Evolutionary conservation across 2,329 filamentous ascomycete genomes (phyloP), one percentile per base, ranked within the genome.

Genomic region (Coniochaeta sp.): DNA sequence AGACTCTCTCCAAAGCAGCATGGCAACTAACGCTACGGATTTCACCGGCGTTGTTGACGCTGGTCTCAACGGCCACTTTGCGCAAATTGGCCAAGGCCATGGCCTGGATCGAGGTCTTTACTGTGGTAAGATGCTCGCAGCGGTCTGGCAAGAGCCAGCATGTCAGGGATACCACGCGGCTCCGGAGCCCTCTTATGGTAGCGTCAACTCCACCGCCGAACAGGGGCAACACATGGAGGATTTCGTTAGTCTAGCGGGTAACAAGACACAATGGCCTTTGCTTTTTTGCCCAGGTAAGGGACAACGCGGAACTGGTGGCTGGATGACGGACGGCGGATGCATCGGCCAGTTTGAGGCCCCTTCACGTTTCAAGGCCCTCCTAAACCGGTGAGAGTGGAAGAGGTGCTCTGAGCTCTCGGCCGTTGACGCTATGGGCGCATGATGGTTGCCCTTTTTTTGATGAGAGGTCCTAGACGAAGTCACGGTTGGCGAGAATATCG

Each of bases 161-260:
- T 18, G 18, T 22, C 20, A n/a, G 18, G 38, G 10, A 3, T 42
- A 14, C 18, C 38, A 42, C 20, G 38, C n/a, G 38, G 38, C 6
- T 42, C 20, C 10, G 38, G 26, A 2, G 7, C 16, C 13, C 33
- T n/a, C n/a, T n/a, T n/a, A n/a, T n/a, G n/a, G n/a, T n/a, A n/a
- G n/a, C n/a, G n/a, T n/a, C 8, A 38, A 20, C 33, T 38, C 33
- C 18, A 38, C 33, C 18, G 13, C 4, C 16, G 33, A 18, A 22
- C 42, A 46, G 10, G 45, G 45, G 24, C 24, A 31, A 31, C 45
- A 48, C 45, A 48, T 48, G 45, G 45, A 48, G 45, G 45, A 38
- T 28, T 31, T 6, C n/a, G 9, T 22, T 48, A 9, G 26, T 30
- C 42, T 28, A n/a, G n/a, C n/a, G 18, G 26, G 3, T 24, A 18